Base-by-base conservation (phyloP, 345 rosid species). In the Draba incana region DNA sequence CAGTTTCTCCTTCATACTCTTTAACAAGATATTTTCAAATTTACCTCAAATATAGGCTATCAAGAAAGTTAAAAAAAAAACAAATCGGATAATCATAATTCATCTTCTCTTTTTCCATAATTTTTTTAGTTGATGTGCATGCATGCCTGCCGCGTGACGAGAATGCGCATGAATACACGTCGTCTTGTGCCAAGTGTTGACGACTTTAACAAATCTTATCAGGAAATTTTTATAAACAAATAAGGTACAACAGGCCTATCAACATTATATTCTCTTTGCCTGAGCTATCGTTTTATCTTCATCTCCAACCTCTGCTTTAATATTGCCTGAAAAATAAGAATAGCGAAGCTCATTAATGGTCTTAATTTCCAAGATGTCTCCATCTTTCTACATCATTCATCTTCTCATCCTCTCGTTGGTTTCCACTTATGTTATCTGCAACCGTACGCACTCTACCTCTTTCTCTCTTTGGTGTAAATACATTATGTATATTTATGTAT, bases 91-190 rank as follows among this genome's bases (percentile, higher is more conserved):
- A 35, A 35, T 35, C 8, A 35, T 35, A 33, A 33, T 33, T 33
- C 7, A 33, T 33, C 2, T 33, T 33, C 8, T 33, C 37, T 1
- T 33, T 33, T 33, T 6, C 37, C 37, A 4, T 33, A 6, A 33
- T 33, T 1, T 0, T 33, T 33, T 33, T 33, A 35, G 9, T 35
- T 35, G 9, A 25, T 27, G 23, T 67, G 74, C 74, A 75, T 75
- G 78, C 78, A 75, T 75, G 78, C 39, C 3, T 10, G 53, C 61
- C 74, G 47, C 74, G 74, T 75, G 12, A 30, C 13, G 6, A 68
- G 7, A 20, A 45, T 41, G 13, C 3, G 20, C 37, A n/a, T 75
- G 44, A 14, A 62, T 62, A 75, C 51, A 61, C 43, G 74, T 67
- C 57, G 39, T 46, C 10, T 45, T 37, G 3, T 54, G 69, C 68